These are phyloP conservation scores for Amanita pseudoporphyria DNA, from an alignment of 768 basidiomycete species.

Conservation along the genomic window DNA sequence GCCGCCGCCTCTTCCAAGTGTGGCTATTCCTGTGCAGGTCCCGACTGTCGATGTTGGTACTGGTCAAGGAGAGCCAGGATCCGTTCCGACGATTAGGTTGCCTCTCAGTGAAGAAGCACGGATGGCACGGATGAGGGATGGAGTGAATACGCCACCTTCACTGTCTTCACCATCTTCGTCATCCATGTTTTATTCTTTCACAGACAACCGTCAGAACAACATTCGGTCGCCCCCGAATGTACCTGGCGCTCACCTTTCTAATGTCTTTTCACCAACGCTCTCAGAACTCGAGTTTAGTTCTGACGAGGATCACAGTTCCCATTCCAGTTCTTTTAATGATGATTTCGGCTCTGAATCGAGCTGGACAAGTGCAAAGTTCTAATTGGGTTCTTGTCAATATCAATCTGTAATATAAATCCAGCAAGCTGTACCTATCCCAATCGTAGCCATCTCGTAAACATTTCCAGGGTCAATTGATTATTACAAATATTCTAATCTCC, in stretches of 20 bases:
- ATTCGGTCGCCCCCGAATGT: not conserved
- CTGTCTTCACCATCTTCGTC: not conserved
- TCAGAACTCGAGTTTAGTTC: constrained; percentile 7
- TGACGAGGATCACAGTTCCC: not conserved
- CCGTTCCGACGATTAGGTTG: not conserved
- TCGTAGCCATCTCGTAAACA: not conserved
- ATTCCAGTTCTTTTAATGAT: not conserved
- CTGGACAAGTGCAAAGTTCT: constrained; percentile 2
- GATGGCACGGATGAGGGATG: not conserved
- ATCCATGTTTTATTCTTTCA: constrained; percentile 5
- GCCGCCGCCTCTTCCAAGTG: not conserved
- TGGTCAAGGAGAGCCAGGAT: not conserved
- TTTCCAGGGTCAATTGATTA: not conserved
- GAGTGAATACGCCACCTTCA: not conserved
- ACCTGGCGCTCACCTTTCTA: too few species aligned
- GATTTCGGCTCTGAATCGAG: constrained; percentile 3
- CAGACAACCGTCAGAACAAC: not conserved
- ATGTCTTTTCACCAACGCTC: constrained; percentile 2
- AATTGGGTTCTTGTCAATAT: not conserved
- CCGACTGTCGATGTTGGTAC: not conserved
- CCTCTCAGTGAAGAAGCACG: too few species aligned
- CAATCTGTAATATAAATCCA: not conserved
- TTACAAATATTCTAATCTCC: not conserved
- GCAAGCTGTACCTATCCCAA: not conserved
- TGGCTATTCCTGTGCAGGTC: not conserved